Base-by-base conservation (phyloP, 129 eudicot genomes). In the Centella asiatica region DNA sequence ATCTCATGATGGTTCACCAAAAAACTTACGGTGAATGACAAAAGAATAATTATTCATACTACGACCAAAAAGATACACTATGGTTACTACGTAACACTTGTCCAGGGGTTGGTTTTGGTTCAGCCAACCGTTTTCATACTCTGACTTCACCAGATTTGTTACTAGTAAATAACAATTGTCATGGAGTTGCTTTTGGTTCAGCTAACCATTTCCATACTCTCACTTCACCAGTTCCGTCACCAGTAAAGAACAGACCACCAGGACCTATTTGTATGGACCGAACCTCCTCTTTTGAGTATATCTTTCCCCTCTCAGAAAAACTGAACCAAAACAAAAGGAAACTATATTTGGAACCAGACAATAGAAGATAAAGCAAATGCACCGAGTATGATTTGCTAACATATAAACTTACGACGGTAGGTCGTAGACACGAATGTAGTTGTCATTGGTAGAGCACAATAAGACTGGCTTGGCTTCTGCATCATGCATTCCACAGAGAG, bases 191-290 rank as follows among this genome's bases (percentile, higher is more conserved):
- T 32, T 76, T 39, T 62, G 85, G 74, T 61, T 92, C 90, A 13
- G 86, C 80, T 33, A 78, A 68, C 95, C 94, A 87, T 22, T 74
- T 69, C 98, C 98, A 92, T 33, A 92, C 98, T 73, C 74, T 81
- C 33, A 92, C 94, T 66, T 75, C 84, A 28, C 98, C 95, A 11
- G 93, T 81, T 72, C 95, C 98, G 27, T 92, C 98, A 1, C 98
- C 98, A 0, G 95, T 92, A 69, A 92, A 87, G 73, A 92, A 92
- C 28, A 92, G 69, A 65, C 87, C 88, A 47, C 69, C 77, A 1
- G 98, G 98, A 15, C 98, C 98, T 5, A 74, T 68, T 1, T 92
- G 90, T 74, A 92, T 69, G 46, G 79, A 67, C 51, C 95, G 82
- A 19, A 87, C 80, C 69, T 87, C 94, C 71, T 87, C 73, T 65